Evolutionary conservation across 768 basidiomycete species (phyloP).

Genomic region (Boletus subparvulus): DNA sequence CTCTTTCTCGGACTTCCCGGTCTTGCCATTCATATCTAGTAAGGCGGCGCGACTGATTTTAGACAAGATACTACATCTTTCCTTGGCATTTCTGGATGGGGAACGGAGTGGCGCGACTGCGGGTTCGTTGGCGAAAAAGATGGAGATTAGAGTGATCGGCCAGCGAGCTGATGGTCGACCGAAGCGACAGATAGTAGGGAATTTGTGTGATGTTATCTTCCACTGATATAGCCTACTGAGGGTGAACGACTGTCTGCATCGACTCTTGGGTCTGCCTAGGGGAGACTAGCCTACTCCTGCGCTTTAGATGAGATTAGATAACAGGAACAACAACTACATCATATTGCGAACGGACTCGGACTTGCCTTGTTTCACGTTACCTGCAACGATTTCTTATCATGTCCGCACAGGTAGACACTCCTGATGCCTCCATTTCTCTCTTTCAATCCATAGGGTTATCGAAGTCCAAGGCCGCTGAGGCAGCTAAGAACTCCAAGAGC

Average conservation of each 20-base stretch:
- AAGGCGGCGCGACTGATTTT: slow-evolving; percentile 21
- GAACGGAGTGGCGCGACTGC: background rate
- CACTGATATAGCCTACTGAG: slow-evolving; percentile 15
- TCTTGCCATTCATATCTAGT: slow-evolving; percentile 21
- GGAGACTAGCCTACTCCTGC: background rate
- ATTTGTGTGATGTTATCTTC: slow-evolving; percentile 21
- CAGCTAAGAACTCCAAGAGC: slow-evolving; percentile 76
- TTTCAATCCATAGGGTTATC: slow-evolving; percentile 80
- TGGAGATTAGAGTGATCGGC: slow-evolving; percentile 23
- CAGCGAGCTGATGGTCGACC: slow-evolving; percentile 24
- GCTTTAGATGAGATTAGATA: slow-evolving; percentile 23
- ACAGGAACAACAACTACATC: background rate
- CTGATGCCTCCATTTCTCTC: slow-evolving; percentile 32
- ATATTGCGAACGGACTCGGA: background rate
- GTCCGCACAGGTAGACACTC: slow-evolving; percentile 13
- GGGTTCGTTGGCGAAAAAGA: slow-evolving; percentile 16
- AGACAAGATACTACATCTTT: slow-evolving; percentile 23
- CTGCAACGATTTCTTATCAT: slow-evolving; percentile 8
- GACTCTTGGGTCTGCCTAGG: too few relatives aligned
- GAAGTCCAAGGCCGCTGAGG: slow-evolving; percentile 76
- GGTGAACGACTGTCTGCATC: too few relatives aligned
- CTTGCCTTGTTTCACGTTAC: background rate
- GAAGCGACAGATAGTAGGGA: slow-evolving; percentile 23
- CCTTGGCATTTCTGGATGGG: slow-evolving; percentile 25
- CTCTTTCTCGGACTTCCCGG: slow-evolving; percentile 31